Conservation (phyloP, 1,139 yeast genomes). For the Debaryomycetaceae sp. region DNA sequence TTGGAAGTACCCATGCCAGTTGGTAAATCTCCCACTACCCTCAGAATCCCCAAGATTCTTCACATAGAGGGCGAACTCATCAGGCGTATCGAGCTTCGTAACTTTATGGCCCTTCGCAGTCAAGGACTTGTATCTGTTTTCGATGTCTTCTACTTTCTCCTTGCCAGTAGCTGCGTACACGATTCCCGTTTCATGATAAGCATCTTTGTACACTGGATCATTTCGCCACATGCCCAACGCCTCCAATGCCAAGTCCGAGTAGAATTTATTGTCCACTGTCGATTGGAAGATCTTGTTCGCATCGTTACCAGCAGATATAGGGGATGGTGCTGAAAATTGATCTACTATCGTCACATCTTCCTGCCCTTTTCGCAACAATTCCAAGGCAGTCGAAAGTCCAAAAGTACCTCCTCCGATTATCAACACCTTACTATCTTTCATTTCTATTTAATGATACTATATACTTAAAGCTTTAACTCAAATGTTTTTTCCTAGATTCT, state of each 20-base stretch:
- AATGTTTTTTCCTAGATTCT: not conserved
- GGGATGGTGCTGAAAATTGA: conserved; percentile 10
- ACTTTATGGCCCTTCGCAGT: conserved; percentile 5
- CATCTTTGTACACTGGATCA: conserved; percentile 21
- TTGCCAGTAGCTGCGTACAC: conserved; percentile 15
- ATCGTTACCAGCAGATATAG: conserved; percentile 11
- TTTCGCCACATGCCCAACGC: conserved; percentile 14
- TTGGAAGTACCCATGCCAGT: conserved; percentile 19
- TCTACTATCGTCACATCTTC: conserved; percentile 8
- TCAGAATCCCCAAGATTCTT: conserved; percentile 1
- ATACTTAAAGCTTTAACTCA: not conserved
- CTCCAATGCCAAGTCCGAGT: conserved; percentile 13
- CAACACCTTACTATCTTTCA: conserved; percentile 9
- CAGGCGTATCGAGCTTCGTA: conserved; percentile 9
- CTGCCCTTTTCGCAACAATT: conserved; percentile 7
- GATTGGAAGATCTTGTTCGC: conserved; percentile 12
- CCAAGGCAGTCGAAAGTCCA: conserved; percentile 11
- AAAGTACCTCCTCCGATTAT: conserved; percentile 18
- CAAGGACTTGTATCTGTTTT: conserved; percentile 4
- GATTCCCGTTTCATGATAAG: conserved; percentile 26
- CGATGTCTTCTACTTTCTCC: conserved; percentile 6
- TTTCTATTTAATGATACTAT: not conserved
- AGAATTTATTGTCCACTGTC: conserved; percentile 9
- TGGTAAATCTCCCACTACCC: conserved; percentile 4
- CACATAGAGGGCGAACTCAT: conserved; percentile 11